These are phyloP conservation scores for Xerocomellus dryophilus DNA, from an alignment of 768 basidiomycete species.

Conservation along the genomic window DNA sequence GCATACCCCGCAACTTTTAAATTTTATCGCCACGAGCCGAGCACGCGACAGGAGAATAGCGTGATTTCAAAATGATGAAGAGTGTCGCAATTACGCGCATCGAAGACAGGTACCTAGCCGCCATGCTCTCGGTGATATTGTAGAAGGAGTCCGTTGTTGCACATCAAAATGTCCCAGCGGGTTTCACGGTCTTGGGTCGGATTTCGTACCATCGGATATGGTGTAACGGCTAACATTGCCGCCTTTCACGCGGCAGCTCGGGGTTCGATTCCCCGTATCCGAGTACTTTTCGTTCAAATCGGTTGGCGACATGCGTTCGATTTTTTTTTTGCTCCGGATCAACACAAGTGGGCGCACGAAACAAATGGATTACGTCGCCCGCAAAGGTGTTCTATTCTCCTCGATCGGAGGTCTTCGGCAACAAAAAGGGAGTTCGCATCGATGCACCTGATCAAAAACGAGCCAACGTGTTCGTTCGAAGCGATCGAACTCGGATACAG, in stretches of 20 bases:
- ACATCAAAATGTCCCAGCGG: not conserved
- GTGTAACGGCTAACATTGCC: constrained; percentile 69
- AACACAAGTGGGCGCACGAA: too few relatives aligned
- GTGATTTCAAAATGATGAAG: not conserved
- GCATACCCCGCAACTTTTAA: not conserved
- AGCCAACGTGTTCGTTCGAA: too few relatives aligned
- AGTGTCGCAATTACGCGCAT: not conserved
- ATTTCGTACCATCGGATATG: constrained; percentile 39
- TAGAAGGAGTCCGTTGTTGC: too few relatives aligned
- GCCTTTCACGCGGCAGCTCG: constrained; percentile 54
- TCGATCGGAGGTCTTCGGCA: too few relatives aligned
- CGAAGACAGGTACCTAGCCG: not conserved
- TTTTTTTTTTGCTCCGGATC: too few relatives aligned
- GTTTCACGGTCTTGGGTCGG: not conserved
- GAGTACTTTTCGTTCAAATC: constrained; percentile 10
- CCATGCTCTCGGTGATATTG: not conserved
- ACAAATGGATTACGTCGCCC: too few relatives aligned
- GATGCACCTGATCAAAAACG: too few relatives aligned
- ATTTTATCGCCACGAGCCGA: constrained; percentile 3
- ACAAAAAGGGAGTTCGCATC: too few relatives aligned
- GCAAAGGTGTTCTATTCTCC: too few relatives aligned
- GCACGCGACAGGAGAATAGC: not conserved
- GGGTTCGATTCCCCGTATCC: constrained; percentile 36
- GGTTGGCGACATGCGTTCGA: too few relatives aligned
- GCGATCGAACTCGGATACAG: too few relatives aligned